A percentile compares a stretch with the other conserved stretches of the same genome.
Evolutionary conservation across 176 grass and related monocot species (phyloP).

Genomic region (Eleusine coracana): DNA sequence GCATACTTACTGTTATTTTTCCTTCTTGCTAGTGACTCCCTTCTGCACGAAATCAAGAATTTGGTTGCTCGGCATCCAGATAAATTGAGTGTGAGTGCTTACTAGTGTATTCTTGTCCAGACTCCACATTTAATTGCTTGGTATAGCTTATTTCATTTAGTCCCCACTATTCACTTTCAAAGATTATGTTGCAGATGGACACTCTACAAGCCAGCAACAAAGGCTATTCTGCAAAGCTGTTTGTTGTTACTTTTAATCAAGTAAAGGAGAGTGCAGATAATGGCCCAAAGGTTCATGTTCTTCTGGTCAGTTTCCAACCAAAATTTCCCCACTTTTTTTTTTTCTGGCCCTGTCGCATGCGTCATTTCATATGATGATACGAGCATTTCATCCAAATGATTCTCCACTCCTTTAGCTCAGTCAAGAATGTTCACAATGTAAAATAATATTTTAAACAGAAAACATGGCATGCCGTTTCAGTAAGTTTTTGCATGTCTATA

Average conservation of each 20-base stretch:
- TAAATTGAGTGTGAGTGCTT: constrained; percentile 66
- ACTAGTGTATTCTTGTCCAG: background rate
- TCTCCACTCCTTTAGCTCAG: background rate
- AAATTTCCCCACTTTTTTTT: background rate
- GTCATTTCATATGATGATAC: background rate
- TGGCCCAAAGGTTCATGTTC: constrained; percentile 68
- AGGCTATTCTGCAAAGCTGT: constrained; percentile 78
- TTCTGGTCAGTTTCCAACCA: constrained; percentile 73
- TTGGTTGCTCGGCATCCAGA: constrained; percentile 73
- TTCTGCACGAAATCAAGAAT: constrained; percentile 67
- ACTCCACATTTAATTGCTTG: background rate
- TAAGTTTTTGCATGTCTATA: background rate
- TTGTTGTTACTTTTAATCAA: constrained; percentile 78
- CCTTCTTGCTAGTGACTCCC: constrained; percentile 56
- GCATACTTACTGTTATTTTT: background rate
- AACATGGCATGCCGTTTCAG: background rate
- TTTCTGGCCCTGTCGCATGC: background rate
- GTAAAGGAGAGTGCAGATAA: constrained; percentile 44
- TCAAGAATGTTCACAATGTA: background rate
- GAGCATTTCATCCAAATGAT: background rate
- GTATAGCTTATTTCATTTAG: background rate
- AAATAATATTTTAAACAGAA: background rate
- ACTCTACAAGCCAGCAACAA: constrained; percentile 60
- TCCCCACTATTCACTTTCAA: background rate
- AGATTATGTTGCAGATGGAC: constrained; percentile 66